These are phyloP conservation scores for Phytophthora palmivora DNA, from an alignment of 352 stramenopile genomes.

Conservation along the genomic window DNA sequence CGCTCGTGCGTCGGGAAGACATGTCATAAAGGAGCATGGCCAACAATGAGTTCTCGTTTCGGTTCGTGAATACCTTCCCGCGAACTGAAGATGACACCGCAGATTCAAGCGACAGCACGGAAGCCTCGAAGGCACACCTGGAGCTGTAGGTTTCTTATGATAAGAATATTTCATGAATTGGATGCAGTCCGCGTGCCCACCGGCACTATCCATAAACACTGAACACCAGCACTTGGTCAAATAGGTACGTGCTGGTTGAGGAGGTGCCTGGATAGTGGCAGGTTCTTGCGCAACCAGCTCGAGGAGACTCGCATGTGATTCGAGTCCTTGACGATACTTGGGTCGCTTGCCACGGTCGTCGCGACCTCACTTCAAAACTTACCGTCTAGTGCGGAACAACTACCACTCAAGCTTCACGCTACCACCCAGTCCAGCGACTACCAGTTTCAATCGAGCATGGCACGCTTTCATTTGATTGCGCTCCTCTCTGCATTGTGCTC, in stretches of 20 bases:
- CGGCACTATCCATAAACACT: neutral
- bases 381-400: constrained; percentile 33
- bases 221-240: constrained; percentile 4
- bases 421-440: constrained; percentile 31
- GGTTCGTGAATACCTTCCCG: too few species aligned
- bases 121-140: too few species aligned
- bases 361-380: constrained; percentile 26
- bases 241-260: constrained; percentile 15
- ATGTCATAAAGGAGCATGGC: neutral
- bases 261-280: constrained; percentile 21
- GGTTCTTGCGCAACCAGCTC: neutral
- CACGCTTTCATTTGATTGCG: constrained; percentile 14
- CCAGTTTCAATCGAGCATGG: constrained; percentile 10
- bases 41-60: neutral
- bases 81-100: too few species aligned
- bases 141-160: neutral
- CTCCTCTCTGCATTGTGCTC: constrained; percentile 25
- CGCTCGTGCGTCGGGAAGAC: neutral
- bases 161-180: constrained; percentile 20
- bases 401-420: constrained; percentile 31
- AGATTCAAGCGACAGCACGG: too few species aligned
- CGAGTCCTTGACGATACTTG: neutral
- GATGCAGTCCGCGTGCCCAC: constrained; percentile 15
- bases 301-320: neutral
- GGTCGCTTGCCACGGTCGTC: neutral